Evolutionary conservation across 306 rosid species (phyloP).

Genomic region (Canavalia gladiata): DNA sequence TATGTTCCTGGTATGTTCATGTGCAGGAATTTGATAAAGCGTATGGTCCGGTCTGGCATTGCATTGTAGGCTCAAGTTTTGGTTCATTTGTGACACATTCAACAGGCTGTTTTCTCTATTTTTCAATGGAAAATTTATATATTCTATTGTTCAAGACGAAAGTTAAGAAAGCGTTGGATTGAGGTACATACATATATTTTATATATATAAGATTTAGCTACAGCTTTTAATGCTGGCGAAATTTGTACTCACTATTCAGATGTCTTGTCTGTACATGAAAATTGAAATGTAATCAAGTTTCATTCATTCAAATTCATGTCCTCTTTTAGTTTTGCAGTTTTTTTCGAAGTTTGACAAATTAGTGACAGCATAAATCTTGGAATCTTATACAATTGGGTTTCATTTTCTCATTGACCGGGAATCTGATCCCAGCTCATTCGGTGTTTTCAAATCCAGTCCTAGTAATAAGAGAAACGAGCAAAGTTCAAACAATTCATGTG

Average conservation of each 20-base stretch:
- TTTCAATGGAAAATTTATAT: conserved; percentile 84
- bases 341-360: conserved; percentile 26
- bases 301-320: neutral
- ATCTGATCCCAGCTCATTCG: conserved; percentile 40
- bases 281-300: conserved; percentile 40
- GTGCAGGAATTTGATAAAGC: conserved; percentile 93
- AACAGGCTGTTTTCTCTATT: conserved; percentile 90
- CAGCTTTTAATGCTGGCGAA: conserved; percentile 28
- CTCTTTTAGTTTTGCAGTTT: neutral
- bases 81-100: conserved; percentile 98
- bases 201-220: conserved; percentile 47
- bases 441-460: conserved; percentile 2
- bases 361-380: conserved; percentile 5
- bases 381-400: conserved; percentile 23
- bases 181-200: conserved; percentile 45
- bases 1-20: conserved; percentile 41
- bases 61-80: conserved; percentile 93
- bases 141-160: conserved; percentile 84
- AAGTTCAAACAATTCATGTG: conserved; percentile 2
- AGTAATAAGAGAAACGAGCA: neutral
- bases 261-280: conserved; percentile 53
- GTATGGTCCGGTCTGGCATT: conserved; percentile 99
- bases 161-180: conserved; percentile 71
- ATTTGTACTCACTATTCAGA: conserved; percentile 41
- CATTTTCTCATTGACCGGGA: conserved; percentile 7